Evolutionary conservation across 2,329 filamentous ascomycete species (phyloP), one percentile per base, ranked within the genome.

Genomic region (Epichloe sibirici): DNA sequence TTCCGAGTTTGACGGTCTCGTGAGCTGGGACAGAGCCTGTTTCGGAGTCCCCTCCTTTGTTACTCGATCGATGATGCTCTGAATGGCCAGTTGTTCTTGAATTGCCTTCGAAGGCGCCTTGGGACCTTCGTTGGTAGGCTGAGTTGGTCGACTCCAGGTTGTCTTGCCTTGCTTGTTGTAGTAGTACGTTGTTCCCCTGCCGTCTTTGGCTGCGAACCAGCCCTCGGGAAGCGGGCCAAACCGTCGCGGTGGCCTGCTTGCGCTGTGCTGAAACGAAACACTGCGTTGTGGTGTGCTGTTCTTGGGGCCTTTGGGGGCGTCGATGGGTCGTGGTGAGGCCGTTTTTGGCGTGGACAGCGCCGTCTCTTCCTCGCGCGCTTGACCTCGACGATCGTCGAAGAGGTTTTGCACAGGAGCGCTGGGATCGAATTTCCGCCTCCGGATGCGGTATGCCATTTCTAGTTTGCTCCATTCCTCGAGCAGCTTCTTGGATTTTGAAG

Each of bases 391-490:
- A 61, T 80, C 75, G 57, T 82, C 80, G 25, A 78, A 80, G 28
- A 78, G 75, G 58, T 80, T 81, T 34, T 77, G 72, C 45, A 74
- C 61, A 17, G 71, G 71, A 47, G 74, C 79, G 57, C 82, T 83
- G 28, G 85, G 83, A 64, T 91, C 89, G 53, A 86, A 72, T 71
- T 95, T 94, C 71, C 93, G 88, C 53, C 91, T 82, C 39, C 89
- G 89, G 63, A 98, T 98, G 55, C 93, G 84, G 68, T 97, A 98
- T 6, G 83, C 93, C 38, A 94, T 78, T 66, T 95, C 86, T 48
- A 98, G 74, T 61, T 89, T 90, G 65, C 85, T 86, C 93, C 93
- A 98, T 58, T 85, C 84, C 8, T 88, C 81, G 31, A 96, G 71
- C 38, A 98, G 74, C 45, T 79, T 76, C 51, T 77, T 78, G 5